Percentiles rank a stretch among this genome's conserved stretches.
Evolutionary conservation across 1,139 yeast genomes (phyloP).

Genomic region (Suhomyces coccinellae): DNA sequence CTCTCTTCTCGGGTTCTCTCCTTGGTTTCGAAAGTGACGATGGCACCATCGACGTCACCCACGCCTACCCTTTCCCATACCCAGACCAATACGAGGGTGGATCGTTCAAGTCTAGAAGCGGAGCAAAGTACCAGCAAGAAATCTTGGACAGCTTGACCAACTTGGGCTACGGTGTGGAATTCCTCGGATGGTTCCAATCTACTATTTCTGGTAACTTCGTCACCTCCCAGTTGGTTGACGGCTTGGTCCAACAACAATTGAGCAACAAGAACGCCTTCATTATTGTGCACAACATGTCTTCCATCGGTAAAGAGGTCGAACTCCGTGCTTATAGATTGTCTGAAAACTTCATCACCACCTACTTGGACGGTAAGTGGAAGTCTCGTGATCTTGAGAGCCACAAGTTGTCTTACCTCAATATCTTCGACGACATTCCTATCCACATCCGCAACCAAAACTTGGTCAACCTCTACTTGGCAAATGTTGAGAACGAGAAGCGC

Average conservation of each 20-base stretch:
- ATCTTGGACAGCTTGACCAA: conserved; percentile 61
- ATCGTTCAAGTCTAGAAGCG: conserved; percentile 57
- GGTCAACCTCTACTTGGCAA: conserved; percentile 43
- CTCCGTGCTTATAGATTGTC: conserved; percentile 73
- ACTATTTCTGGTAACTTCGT: conserved; percentile 69
- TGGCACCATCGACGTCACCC: conserved; percentile 53
- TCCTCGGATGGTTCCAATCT: conserved; percentile 83
- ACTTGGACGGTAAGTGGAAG: conserved; percentile 61
- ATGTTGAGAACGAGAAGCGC: conserved; percentile 29
- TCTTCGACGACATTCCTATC: conserved; percentile 74
- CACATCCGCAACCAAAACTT: conserved; percentile 57
- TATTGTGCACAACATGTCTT: conserved; percentile 70
- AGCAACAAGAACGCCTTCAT: conserved; percentile 66
- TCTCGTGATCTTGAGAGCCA: conserved; percentile 62
- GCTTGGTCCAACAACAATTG: conserved; percentile 65
- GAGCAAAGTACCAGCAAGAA: conserved; percentile 70
- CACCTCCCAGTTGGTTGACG: conserved; percentile 64
- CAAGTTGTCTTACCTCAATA: conserved; percentile 64
- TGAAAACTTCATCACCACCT: conserved; percentile 57
- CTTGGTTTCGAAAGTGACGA: conserved; percentile 71
- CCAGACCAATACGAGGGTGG: conserved; percentile 57
- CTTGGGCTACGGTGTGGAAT: conserved; percentile 68
- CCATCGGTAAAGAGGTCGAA: conserved; percentile 63
- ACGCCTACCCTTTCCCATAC: conserved; percentile 64
- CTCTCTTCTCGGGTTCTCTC: conserved; percentile 71